Evolutionary conservation across 768 basidiomycete species (phyloP), one percentile per base, ranked within the genome.

Genomic region (Suillus occidentalis): DNA sequence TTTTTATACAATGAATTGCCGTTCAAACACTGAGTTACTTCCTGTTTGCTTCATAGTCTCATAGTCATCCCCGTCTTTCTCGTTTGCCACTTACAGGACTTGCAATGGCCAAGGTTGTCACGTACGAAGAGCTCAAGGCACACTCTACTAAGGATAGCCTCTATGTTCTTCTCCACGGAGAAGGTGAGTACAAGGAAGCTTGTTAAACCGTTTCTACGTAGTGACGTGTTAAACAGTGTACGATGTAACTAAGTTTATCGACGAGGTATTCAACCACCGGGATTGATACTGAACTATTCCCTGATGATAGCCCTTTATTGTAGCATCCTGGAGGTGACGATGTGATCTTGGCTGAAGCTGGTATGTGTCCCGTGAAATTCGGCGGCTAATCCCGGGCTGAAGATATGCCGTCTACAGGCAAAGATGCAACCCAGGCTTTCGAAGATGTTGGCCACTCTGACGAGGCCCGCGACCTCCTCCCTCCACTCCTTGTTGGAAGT

Each of bases 391-490:
- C 63, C 36, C 28, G 18, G 12, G 6, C 55, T 39, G 61, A 65
- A n/a, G 14, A 56, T 16, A n/a, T 20, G 39, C 52, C 60, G 45
- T 68, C 12, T 67, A 22, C 78, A 96, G 95, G 92, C 71, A 89
- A 91, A 76, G 95, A 99, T 76, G 96, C 97, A 28, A 96, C 97
- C 40, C 97, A 98, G 73, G 95, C 97, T 7, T 99, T 99, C 73
- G 97, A 99, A 80, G 97, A 99, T 76, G 97, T 99, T 37, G 97
- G 97, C 37, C 97, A 99, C 85, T 98, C 96, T 1, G 97, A 99
- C 71, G 97, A 99, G 80, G 97, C 97, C 31, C 89, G 97, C 61
- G 90, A 83, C 14, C 84, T 96, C 65, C 84, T 99, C 61, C 86
- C 86, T 20, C 88, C 78, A 68, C 87, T 97, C 85, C 79, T 87